Evolutionary conservation across 495 filamentous ascomycete genomes (phyloP), one percentile per base, ranked within the genome.

Genomic region (Xylaria longipes): DNA sequence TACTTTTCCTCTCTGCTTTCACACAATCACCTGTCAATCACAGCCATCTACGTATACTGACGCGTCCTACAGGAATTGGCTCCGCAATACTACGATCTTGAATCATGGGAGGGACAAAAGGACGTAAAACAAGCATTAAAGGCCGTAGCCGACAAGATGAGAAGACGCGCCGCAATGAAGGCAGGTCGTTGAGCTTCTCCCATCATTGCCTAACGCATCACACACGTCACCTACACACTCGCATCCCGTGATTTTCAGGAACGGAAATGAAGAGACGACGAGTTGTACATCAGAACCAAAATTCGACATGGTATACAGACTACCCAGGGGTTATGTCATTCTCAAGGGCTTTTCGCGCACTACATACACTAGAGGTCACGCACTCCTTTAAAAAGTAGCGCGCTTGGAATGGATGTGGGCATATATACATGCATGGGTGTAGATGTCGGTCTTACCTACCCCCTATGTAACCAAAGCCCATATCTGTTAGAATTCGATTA

Each of bases 21-120:
- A 41, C n/a, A 6, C 15, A 0, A 7, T 62, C 27, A 22, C 11
- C 35, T 22, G 12, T 35, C 7, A 2, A 58, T 9, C 27, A 22
- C 37, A 1, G 9, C 17, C 12, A 5, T 33, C 37, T 20, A 46
- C 9, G 1, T 20, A 37, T 39, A 35, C 73, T 77, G 64, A 76
- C 60, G 65, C 17, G 68, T 66, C 66, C 54, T 35, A 20, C 29
- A 86, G 84, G 96, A 99, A 80, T 95, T 98, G 70, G 94, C 97
- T 1, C 93, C 94, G 5, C 87, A 83, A 4, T 99, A 99, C 80
- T 99, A 97, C 78, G 94, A 99, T 76, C 77, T 97, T n/a, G 82
- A 87, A 0, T 87, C 86, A 0, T 98, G 98, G 83, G 85, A 88
- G 39, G 77, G 75, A 0, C 94, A 97, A 82, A 94, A 94, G 22